Evolutionary conservation across 2,329 filamentous ascomycete genomes (phyloP).

Genomic region (Apiospora saccharicola): DNA sequence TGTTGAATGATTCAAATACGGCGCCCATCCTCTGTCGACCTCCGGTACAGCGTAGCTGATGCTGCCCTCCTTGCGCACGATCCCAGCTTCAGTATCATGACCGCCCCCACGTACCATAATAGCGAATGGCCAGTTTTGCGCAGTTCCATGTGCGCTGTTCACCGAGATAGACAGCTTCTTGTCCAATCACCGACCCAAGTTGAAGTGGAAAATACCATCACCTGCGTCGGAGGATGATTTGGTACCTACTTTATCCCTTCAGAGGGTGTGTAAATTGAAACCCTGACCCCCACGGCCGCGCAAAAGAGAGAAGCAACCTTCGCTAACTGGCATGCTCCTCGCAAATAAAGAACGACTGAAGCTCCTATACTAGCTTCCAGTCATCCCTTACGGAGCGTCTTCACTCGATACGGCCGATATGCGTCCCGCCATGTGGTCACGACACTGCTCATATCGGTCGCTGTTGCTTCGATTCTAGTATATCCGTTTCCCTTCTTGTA

Average conservation of each 20-base stretch:
- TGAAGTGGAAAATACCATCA: conserved; percentile 23
- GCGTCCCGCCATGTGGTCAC: conserved; percentile 77
- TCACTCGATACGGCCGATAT: conserved; percentile 74
- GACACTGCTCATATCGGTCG: conserved; percentile 77
- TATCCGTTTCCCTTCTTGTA: conserved; percentile 81
- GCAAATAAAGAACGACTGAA: conserved; percentile 72
- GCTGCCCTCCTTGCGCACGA: conserved; percentile 14
- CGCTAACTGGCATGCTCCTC: neutral
- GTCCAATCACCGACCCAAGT: conserved; percentile 19
- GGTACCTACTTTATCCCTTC: conserved; percentile 79
- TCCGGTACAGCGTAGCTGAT: conserved; percentile 14
- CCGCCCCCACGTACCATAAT: conserved; percentile 18
- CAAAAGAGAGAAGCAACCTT: neutral
- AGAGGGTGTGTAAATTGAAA: conserved; percentile 68
- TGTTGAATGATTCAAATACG: neutral
- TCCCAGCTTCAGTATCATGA: conserved; percentile 21
- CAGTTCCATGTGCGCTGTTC: conserved; percentile 16
- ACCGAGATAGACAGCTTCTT: conserved; percentile 9
- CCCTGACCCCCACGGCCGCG: conserved; percentile 24
- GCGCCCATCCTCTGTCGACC: neutral
- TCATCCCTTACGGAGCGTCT: conserved; percentile 70
- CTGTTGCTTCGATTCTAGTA: conserved; percentile 72
- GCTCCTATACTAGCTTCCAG: conserved; percentile 69
- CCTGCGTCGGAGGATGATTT: conserved; percentile 64
- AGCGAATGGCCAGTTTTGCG: conserved; percentile 24